phyloP scores from a whole-genome alignment of 192 early-diverging fungal genomes.

The Ambispora gerdemannii region DNA sequence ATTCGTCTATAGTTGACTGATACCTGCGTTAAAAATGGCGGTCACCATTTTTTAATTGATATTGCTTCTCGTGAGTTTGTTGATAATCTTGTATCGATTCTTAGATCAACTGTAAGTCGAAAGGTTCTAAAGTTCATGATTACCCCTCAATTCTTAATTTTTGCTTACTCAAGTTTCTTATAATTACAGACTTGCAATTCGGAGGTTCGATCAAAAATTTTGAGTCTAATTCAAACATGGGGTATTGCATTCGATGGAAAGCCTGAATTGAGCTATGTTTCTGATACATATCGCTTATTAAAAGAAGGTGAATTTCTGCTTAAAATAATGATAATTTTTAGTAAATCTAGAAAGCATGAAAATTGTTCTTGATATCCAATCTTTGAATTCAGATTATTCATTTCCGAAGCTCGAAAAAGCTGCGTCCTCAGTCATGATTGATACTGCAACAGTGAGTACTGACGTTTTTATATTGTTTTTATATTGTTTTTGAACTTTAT shows the following conservation, averaged over 20 bases:
- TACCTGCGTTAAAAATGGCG: constrained; percentile 94
- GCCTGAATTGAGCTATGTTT: constrained; percentile 72
- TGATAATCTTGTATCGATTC: constrained; percentile 70
- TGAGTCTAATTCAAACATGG: constrained; percentile 88
- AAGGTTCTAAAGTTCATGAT: no score
- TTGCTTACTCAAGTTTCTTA: background rate
- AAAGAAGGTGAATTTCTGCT: constrained; percentile 65
- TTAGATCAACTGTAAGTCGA: constrained; percentile 51
- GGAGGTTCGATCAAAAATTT: constrained; percentile 73
- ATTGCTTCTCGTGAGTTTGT: constrained; percentile 87
- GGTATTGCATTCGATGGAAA: constrained; percentile 76
- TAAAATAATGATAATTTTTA: background rate
- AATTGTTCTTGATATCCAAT: background rate
- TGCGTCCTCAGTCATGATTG: constrained; percentile 63
- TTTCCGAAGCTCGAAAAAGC: constrained; percentile 73
- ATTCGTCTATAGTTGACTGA: constrained; percentile 64
- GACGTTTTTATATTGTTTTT: background rate
- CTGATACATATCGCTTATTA: constrained; percentile 76
- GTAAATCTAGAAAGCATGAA: constrained; percentile 2
- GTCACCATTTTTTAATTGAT: constrained; percentile 79
- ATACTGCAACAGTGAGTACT: constrained; percentile 74
- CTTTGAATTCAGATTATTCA: constrained; percentile 36
- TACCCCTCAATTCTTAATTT: background rate
- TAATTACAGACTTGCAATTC: constrained; percentile 44
- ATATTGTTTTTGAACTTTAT: no score